A percentile compares a stretch with the other conserved stretches of the same genome.
phyloP scores from a whole-genome alignment of 78 protist species.

The Chrysochromulina tobinii region DNA sequence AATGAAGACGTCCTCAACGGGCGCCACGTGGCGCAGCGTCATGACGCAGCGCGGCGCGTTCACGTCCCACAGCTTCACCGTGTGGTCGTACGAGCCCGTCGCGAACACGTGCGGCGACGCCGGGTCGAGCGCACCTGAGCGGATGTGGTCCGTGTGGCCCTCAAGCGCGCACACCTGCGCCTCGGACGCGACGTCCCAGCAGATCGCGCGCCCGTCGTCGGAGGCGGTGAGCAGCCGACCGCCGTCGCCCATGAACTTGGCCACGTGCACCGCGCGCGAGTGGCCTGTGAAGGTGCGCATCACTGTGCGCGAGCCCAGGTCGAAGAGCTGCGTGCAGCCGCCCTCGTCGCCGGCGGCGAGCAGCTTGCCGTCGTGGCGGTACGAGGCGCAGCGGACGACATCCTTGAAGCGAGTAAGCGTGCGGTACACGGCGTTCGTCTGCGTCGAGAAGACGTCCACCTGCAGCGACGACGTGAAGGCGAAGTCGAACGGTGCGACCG shows the following conservation, averaged over 20 bases:
- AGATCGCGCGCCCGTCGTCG: conserved; percentile 34
- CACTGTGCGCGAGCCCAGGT: background rate
- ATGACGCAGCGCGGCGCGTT: background rate
- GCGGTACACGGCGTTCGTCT: background rate
- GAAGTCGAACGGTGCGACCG: conserved; percentile 34
- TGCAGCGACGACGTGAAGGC: conserved; percentile 19
- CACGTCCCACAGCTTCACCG: conserved; percentile 61
- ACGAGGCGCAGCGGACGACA: background rate
- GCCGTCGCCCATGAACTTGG: background rate
- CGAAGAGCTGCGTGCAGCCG: conserved; percentile 2
- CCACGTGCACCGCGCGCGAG: background rate
- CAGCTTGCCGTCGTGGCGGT: conserved; percentile 50
- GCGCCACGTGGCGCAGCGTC: conserved; percentile 50
- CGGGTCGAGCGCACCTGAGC: conserved; percentile 19
- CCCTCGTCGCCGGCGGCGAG: conserved; percentile 47
- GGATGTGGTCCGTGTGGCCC: conserved; percentile 39
- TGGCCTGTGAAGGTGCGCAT: conserved; percentile 32
- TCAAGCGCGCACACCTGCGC: background rate
- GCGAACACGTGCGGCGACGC: background rate
- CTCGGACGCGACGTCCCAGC: conserved; percentile 39
- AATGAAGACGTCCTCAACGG: conserved; percentile 46
- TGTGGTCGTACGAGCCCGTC: conserved; percentile 65
- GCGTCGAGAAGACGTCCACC: conserved; percentile 26
- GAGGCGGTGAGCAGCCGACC: background rate
- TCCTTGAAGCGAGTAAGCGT: conserved; percentile 9